phyloP scores from a whole-genome alignment of 2,329 filamentous ascomycete genomes.

The Moelleriella libera region DNA sequence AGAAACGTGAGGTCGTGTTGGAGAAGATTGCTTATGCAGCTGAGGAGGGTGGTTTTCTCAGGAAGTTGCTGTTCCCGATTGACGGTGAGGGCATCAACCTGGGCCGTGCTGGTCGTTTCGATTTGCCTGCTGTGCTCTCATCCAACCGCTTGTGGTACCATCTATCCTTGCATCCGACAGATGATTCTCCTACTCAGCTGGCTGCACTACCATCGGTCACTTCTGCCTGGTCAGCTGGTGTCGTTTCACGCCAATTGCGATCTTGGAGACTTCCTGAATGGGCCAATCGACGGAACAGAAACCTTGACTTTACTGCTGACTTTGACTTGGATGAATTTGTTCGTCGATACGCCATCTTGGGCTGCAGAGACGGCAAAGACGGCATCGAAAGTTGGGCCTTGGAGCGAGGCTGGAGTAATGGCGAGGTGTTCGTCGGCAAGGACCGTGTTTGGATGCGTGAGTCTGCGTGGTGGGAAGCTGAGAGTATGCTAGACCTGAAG shows the following conservation, averaged over 20 bases:
- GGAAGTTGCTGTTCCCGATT: conserved; percentile 66
- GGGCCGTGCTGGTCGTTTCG: conserved; percentile 64
- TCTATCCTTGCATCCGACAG: conserved; percentile 78
- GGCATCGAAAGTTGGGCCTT: conserved; percentile 90
- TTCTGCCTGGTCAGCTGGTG: conserved; percentile 86
- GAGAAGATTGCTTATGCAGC: conserved; percentile 78
- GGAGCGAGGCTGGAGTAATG: conserved; percentile 95
- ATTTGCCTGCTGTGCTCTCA: conserved; percentile 58
- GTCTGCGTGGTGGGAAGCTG: conserved; percentile 91
- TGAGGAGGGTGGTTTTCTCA: conserved; percentile 71
- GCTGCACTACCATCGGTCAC: conserved; percentile 57
- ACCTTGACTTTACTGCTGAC: conserved; percentile 89
- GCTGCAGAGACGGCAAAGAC: conserved; percentile 80
- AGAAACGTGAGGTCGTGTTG: conserved; percentile 68
- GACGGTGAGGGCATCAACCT: conserved; percentile 67
- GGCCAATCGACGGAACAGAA: conserved; percentile 84
- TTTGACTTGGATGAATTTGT: conserved; percentile 91
- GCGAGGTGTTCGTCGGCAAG: conserved; percentile 79
- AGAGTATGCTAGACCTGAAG: conserved; percentile 88
- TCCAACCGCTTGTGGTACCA: conserved; percentile 95
- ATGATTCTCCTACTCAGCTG: conserved; percentile 64
- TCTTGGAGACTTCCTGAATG: conserved; percentile 91
- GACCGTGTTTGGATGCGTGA: conserved; percentile 96
- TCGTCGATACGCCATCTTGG: conserved; percentile 66
- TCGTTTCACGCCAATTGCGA: conserved; percentile 82